phyloP scores from a whole-genome alignment of 2,329 filamentous ascomycete genomes.

The Chaetothyriales sp. region DNA sequence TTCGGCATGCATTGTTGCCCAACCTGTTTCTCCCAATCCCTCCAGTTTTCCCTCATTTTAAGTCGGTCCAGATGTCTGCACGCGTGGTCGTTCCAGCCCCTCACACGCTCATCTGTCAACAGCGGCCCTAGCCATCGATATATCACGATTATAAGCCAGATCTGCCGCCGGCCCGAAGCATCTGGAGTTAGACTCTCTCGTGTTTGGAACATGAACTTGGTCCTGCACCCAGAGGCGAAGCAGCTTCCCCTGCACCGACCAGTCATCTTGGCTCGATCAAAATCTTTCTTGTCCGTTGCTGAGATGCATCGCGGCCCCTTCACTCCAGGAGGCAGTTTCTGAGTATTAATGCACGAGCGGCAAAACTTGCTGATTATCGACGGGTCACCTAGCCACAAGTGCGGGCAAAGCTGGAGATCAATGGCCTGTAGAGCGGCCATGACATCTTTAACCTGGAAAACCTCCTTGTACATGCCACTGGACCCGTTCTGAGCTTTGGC shows the following conservation, averaged over 20 bases:
- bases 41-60: conserved; percentile 15
- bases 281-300: conserved; percentile 10
- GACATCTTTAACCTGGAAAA: conserved; percentile 16
- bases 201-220: conserved; percentile 18
- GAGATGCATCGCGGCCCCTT: conserved; percentile 16
- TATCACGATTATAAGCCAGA: conserved; percentile 16
- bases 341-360: conserved; percentile 17
- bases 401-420: conserved; percentile 15
- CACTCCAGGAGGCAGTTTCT: conserved; percentile 15
- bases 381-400: conserved; percentile 16
- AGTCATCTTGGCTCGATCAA: conserved; percentile 6
- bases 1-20: conserved; percentile 16
- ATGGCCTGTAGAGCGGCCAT: conserved; percentile 13
- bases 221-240: conserved; percentile 16
- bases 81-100: conserved; percentile 12
- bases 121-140: conserved; percentile 18
- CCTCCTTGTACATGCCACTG: conserved; percentile 17
- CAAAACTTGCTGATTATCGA: conserved; percentile 18
- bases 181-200: conserved; percentile 16
- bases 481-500: conserved; percentile 9
- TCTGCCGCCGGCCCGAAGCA: conserved; percentile 15
- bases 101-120: conserved; percentile 8
- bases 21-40: conserved; percentile 9
- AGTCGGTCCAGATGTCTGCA: conserved; percentile 11
- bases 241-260: conserved; percentile 16